Base-by-base conservation (phyloP, 257 asterid species). In the Nicotiana noctiflora region DNA sequence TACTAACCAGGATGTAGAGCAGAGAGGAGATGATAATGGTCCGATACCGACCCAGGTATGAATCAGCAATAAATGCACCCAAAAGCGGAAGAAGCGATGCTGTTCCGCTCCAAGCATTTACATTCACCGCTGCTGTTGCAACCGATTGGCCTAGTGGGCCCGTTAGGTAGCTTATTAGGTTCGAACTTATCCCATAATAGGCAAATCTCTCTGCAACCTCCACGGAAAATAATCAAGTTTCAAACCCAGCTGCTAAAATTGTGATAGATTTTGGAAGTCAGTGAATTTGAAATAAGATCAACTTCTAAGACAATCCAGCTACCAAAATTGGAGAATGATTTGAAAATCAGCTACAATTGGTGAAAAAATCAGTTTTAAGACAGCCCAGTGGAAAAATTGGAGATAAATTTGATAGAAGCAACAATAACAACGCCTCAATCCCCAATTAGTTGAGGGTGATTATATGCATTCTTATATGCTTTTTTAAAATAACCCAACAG, bases 121-220 rank as follows among this genome's bases (percentile, higher is more conserved):
- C 81, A 51, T 84, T 88, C 56, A 57, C 85, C 4, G 89, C 89
- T 2, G 89, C 90, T 5, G 81, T 77, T 3, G 89, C 90, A 4
- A 84, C 84, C 17, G 90, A 84, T 49, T 85, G 90, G 19, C 87
- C 89, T 37, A 88, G 87, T 65, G 86, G 86, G 31, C 89, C 90
- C 9, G 89, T 88, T 76, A 88, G 75, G 83, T 85, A 86, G 77
- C 84, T 88, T 10, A 85, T 85, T 81, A 88, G 82, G 79, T 88
- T 84, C 27, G 82, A 80, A 53, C 81, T 76, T 77, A 82, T 84
- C 59, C 90, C 89, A 57, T 74, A 86, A 32, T 70, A 86, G 15
- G 89, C 86, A 80, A 76, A 84, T 52, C 89, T 86, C 81, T 88
- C 90, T 1, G 90, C 88, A 74, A 88, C 62, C 79, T 88, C 90